Percentiles rank a stretch among this genome's conserved stretches.
Conservation (phyloP, 306 rosid genomes). For the Gastrolobium bilobum region DNA sequence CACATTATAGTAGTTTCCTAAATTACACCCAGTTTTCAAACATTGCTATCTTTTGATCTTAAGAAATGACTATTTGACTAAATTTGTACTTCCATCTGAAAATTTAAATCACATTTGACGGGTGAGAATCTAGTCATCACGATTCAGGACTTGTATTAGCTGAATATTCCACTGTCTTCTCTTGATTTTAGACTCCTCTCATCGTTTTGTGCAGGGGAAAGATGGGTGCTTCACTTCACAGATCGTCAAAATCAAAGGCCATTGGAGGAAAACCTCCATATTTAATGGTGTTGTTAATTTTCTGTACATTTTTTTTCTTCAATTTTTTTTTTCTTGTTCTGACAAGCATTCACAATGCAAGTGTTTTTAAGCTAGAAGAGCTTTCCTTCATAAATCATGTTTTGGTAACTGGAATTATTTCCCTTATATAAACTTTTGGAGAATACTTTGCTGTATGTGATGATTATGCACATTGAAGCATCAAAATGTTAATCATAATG, state of each 20-base stretch:
- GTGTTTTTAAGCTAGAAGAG: background rate
- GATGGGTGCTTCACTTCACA: constrained; percentile 71
- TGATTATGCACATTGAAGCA: background rate
- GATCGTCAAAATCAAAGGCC: constrained; percentile 53
- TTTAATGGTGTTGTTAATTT: constrained; percentile 52
- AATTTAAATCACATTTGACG: background rate
- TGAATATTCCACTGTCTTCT: background rate
- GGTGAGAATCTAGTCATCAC: no score
- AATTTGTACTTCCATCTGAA: background rate
- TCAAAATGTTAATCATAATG: background rate
- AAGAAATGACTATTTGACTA: background rate
- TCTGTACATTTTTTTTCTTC: background rate
- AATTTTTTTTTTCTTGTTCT: no score
- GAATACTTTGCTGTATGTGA: background rate
- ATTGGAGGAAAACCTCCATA: constrained; percentile 73
- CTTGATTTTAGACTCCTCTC: constrained; percentile 12
- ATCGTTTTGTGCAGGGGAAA: constrained; percentile 61
- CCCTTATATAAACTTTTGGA: constrained; percentile 10
- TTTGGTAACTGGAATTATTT: constrained; percentile 17
- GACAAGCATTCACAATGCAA: background rate
- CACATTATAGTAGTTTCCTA: background rate
- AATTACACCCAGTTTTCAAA: constrained; percentile 1
- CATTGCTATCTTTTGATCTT: constrained; percentile 15
- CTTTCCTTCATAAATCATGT: background rate
- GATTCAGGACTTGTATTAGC: background rate